A percentile compares a stretch with the other conserved stretches of the same genome.
These are phyloP conservation scores for Ilyonectria destructans DNA, from an alignment of 2,329 filamentous ascomycete genomes.

Conservation along the genomic window DNA sequence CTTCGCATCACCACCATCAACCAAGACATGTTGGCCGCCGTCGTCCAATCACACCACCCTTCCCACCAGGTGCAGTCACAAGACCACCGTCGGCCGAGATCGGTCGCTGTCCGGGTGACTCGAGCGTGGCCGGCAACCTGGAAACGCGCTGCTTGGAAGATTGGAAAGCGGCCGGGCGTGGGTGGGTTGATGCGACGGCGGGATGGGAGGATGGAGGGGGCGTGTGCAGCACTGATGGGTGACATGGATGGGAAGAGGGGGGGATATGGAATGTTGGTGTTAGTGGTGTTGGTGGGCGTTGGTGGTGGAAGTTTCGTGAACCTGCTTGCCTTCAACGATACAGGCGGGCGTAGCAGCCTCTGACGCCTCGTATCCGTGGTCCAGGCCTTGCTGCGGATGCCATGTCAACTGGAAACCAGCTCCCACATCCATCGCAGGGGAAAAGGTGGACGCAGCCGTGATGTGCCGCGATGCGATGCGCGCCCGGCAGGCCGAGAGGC, in stretches of 20 bases:
- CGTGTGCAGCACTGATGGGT: conserved; percentile 25
- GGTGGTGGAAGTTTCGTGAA: neutral
- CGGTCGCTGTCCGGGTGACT: conserved; percentile 30
- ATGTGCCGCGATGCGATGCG: neutral
- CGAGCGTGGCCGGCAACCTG: neutral
- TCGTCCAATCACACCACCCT: conserved; percentile 26
- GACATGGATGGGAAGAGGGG: neutral
- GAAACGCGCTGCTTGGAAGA: neutral
- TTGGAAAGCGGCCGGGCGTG: neutral
- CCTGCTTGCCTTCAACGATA: neutral
- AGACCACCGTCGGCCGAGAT: conserved; percentile 25
- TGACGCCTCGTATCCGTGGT: conserved; percentile 10
- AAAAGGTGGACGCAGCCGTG: neutral
- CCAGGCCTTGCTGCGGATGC: neutral
- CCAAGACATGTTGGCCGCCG: conserved; percentile 8
- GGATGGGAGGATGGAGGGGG: conserved; percentile 31
- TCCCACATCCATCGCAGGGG: neutral
- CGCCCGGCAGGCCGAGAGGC: neutral
- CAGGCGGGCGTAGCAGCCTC: conserved; percentile 9
- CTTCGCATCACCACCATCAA: conserved; percentile 12
- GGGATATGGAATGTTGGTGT: neutral
- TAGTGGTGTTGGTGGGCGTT: neutral
- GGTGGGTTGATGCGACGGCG: conserved; percentile 24
- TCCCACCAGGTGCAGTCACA: conserved; percentile 18
- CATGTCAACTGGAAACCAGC: neutral